These are phyloP conservation scores for Leishmania mexicana DNA, from an alignment of 208 protist genomes.

Conservation along the genomic window DNA sequence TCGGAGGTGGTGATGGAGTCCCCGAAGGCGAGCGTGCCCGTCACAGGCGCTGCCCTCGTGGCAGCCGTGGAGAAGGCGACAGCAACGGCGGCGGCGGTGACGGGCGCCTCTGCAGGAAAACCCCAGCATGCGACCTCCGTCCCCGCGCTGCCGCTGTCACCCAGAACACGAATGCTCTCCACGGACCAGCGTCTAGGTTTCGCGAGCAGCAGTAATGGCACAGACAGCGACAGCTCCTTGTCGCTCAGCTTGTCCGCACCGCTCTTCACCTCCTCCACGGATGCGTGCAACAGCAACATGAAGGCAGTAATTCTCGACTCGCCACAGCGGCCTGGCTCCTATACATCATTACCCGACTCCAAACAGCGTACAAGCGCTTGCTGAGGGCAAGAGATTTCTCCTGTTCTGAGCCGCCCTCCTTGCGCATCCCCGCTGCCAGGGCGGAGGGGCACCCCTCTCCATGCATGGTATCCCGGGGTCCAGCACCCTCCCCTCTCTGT, in stretches of 20 bases:
- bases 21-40: slow-evolving; percentile 8
- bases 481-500: neutral
- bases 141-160: neutral
- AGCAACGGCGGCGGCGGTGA: neutral
- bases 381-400: neutral
- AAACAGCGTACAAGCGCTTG: slow-evolving; percentile 9
- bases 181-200: neutral
- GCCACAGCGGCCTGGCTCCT: slow-evolving; percentile 8
- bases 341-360: slow-evolving; percentile 12
- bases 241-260: neutral
- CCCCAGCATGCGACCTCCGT: neutral
- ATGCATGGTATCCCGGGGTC: neutral
- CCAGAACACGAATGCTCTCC: neutral
- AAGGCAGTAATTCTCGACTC: neutral
- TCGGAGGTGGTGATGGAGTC: slow-evolving; percentile 48
- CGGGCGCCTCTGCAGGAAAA: neutral
- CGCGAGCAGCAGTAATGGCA: neutral
- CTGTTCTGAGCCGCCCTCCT: no score
- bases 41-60: slow-evolving; percentile 3
- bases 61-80: slow-evolving; percentile 3
- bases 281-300: neutral
- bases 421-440: neutral
- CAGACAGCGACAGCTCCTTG: neutral
- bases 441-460: neutral
- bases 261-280: neutral